Conservation (phyloP, 495 filamentous ascomycete species). For the Annulohypoxylon stygium region DNA sequence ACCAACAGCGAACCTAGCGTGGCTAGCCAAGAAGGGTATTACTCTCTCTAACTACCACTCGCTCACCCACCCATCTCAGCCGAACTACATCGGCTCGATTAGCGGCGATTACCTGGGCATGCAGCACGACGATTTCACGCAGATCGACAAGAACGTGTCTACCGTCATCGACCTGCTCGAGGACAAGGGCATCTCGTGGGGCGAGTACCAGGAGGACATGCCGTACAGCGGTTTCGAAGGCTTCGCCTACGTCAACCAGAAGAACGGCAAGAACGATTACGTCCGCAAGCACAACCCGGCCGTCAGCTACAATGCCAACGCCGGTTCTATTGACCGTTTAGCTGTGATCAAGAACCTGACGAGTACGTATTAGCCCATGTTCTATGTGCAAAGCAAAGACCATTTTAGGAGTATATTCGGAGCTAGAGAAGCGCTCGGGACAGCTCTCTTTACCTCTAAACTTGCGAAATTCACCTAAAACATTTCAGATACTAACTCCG, state of each 20-base stretch:
- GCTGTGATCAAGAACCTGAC: constrained; percentile 77
- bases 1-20: constrained; percentile 53
- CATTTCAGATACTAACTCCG: not conserved
- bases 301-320: constrained; percentile 70
- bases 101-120: constrained; percentile 77
- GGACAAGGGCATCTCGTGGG: constrained; percentile 75
- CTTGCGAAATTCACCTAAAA: not conserved
- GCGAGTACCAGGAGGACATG: constrained; percentile 75
- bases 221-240: constrained; percentile 78
- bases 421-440: not conserved
- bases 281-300: constrained; percentile 84
- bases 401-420: not conserved
- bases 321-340: constrained; percentile 65
- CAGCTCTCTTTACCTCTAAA: not conserved
- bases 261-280: constrained; percentile 70
- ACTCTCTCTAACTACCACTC: constrained; percentile 73
- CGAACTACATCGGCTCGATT: constrained; percentile 76
- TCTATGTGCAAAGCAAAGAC: not conserved
- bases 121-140: constrained; percentile 71
- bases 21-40: constrained; percentile 73
- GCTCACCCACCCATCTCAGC: constrained; percentile 75
- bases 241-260: constrained; percentile 64
- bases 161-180: constrained; percentile 79
- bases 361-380: constrained; percentile 18
- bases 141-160: constrained; percentile 71